Evolutionary conservation across 2,329 filamentous ascomycete genomes (phyloP), one percentile per base, ranked within the genome.

Genomic region (Fusarium sp.): DNA sequence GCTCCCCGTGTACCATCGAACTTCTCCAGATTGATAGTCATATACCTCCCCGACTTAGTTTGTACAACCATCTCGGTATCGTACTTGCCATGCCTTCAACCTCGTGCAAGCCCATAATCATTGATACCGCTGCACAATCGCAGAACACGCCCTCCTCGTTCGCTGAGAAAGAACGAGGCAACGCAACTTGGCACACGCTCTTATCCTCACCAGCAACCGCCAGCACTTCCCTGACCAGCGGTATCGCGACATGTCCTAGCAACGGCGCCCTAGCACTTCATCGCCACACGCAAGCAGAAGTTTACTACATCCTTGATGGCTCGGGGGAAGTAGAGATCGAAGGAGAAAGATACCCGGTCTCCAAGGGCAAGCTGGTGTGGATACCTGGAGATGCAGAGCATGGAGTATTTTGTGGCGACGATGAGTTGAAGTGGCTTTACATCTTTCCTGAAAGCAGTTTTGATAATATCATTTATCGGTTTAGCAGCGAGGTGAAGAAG

Each of bases 241-340:
- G 73, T 8, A 65, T 75, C 15, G 75, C 73, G 2, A 65, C 57
- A n/a, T 77, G 75, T 29, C 69, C 75, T 8, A 32, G 60, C 1
- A 55, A 59, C 11, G 75, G 75, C 4, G 52, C 53, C 1, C 60
- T 77, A 8, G 69, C 74, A 9, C 66, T 76, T 9, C 75, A 77
- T 40, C 68, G 66, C 11, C 75, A 77, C 38, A 64, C 62, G 7
- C 75, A 77, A 44, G 61, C 75, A 18, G 75, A 77, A 40, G 60
- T 77, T 4, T 77, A 77, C 46, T 77, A 72, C 52, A 56, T 76
- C 6, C 30, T 77, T 6, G 58, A 49, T 2, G 75, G 75, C 3
- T 51, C 51, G 0, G 75, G 75, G 1, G 54, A 75, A 38, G 65
- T 77, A 2, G 71, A 77, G 41, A 53, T 75, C 4, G 56, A 69